Base-by-base conservation (phyloP, 2,329 filamentous ascomycete species). In the Fusarium falciforme region DNA sequence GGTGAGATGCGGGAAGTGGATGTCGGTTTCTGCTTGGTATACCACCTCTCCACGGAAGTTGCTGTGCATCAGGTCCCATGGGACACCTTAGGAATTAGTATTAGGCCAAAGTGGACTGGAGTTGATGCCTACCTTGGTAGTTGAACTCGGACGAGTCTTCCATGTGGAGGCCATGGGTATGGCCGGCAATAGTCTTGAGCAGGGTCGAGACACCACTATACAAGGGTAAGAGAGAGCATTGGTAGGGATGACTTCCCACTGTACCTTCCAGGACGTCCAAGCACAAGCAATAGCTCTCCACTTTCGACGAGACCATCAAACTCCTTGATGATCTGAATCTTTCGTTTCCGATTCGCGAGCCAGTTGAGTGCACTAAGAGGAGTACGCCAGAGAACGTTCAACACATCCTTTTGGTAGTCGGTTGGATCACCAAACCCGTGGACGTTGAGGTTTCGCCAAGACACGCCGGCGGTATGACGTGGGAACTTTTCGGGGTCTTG, bases 181-280 rank as follows among this genome's bases (percentile, higher is more conserved):
- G 67, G 3, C 70, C 70, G 7, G 70, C 62, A 20, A 72, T 72
- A 5, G 70, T 63, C 58, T 72, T 72, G 42, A 72, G 68, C 6
- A 72, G 27, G 14, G 70, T 72, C 31, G 70, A 71, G 3, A 72
- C 70, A 16, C 70, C 70, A 22, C 70, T 72, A 10, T 36, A 36
- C 10, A 38, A 20, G 27, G 20, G 55, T 59, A 31, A 59, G 55
- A 40, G 33, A 59, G 12, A 4, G 55, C 29, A 9, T 38, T 55
- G 2, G 61, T 16, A 1, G 66, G 1, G 62, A 71, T 38, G 40
- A 12, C 11, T 29, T 17, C 5, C 3, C 44, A 55, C 17, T 62
- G 33, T 72, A 72, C 75, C 75, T 76, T 14, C 75, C 75, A 3
- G 75, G 75, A 5, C 55, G 55, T 1, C 55, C 70, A n/a, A 73